Conservation (phyloP, 164 flowering plant genomes). For the Sedum album region DNA sequence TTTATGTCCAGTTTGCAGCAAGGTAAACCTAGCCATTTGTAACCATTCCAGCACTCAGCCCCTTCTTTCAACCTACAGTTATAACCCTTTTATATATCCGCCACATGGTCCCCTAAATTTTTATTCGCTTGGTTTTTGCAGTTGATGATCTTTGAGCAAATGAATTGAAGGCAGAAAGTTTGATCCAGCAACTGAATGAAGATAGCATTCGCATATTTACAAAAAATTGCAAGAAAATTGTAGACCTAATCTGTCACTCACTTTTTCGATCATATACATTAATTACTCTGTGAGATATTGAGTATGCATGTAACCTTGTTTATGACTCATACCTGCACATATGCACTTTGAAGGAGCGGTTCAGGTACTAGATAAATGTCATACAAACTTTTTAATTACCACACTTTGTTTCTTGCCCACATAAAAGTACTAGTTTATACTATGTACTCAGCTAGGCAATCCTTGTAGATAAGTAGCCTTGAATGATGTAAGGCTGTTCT, state of each 20-base stretch:
- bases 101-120: neutral
- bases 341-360: too few relatives aligned
- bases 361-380: neutral
- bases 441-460: neutral
- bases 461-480: neutral
- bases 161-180: neutral
- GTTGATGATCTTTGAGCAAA: conserved; percentile 3
- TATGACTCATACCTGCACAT: neutral
- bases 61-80: neutral
- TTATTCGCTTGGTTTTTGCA: neutral
- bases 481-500: neutral
- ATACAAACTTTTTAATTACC: neutral
- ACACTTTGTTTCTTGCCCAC: neutral
- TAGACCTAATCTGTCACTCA: neutral
- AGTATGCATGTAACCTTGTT: neutral
- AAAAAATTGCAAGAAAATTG: neutral
- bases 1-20: conserved; percentile 6
- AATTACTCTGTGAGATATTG: neutral
- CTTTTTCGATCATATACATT: too few relatives aligned
- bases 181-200: neutral
- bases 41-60: too few relatives aligned
- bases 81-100: too few relatives aligned
- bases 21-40: too few relatives aligned
- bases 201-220: too few relatives aligned
- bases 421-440: too few relatives aligned